A percentile compares a stretch with the other conserved stretches of the same genome.
phyloP scores from a whole-genome alignment of 345 rosid genomes.

The Orychophragmus violaceus region DNA sequence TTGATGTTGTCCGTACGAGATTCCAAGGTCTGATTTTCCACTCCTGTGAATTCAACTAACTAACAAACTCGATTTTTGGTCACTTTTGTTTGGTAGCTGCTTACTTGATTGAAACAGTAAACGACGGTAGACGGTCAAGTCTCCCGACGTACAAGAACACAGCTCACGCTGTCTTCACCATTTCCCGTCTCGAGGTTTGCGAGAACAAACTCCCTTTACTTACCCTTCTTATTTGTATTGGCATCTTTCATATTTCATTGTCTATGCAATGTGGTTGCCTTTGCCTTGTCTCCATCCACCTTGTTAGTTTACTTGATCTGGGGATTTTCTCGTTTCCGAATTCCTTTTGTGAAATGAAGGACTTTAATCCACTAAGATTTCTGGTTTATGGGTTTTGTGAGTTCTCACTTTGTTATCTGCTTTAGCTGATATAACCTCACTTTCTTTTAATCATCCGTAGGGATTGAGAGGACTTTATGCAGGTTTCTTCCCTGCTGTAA shows the following conservation, averaged over 20 bases:
- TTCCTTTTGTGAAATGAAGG: no score
- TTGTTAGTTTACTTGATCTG: no score
- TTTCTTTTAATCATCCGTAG: conserved; percentile 31
- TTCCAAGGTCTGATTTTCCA: conserved; percentile 58
- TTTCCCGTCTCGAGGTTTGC: conserved; percentile 70
- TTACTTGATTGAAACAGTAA: conserved; percentile 38
- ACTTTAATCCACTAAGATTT: not conserved
- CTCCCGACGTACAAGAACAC: conserved; percentile 79
- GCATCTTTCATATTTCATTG: no score
- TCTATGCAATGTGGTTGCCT: not conserved
- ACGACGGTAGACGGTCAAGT: conserved; percentile 62
- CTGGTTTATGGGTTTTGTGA: not conserved
- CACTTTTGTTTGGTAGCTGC: not conserved
- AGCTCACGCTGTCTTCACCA: conserved; percentile 66
- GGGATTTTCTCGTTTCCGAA: no score
- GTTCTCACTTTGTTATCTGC: not conserved
- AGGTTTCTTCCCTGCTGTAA: conserved; percentile 79
- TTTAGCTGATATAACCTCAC: not conserved
- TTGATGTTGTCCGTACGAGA: conserved; percentile 89
- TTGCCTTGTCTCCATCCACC: no score
- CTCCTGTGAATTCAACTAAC: not conserved
- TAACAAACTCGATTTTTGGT: not conserved
- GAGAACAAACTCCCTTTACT: not conserved
- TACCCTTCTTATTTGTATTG: no score
- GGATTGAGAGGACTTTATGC: conserved; percentile 87